Evolutionary conservation across 2,329 filamentous ascomycete genomes (phyloP), one percentile per base, ranked within the genome.

Genomic region (Pseudocercospora vitis): DNA sequence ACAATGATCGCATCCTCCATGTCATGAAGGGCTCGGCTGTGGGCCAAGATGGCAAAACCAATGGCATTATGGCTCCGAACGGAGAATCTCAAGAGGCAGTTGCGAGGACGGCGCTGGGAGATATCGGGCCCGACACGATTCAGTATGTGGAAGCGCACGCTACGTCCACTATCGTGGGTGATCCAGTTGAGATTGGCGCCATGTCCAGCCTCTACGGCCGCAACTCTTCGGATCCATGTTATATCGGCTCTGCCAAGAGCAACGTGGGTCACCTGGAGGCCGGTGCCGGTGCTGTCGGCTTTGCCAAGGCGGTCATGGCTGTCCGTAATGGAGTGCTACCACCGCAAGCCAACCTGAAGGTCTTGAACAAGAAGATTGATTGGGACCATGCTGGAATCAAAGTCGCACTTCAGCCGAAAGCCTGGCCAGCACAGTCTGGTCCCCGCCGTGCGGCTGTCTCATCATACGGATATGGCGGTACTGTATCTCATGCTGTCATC

Each of bases 251-350:
- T 1, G 61, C 65, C n/a, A 73, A 73, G 46, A 50, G 62, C 1
- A 71, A 70, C 45, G 56, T 72, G 8, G 71, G 71, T 6, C 71
- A 73, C 49, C 57, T 57, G 6, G 72, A 74, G 56, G 63, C 65
- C 11, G 31, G 12, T 19, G 19, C 48, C 14, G 37, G 35, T 5
- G 24, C 18, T 18, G 37, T 37, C 5, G 26, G 48, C 19, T 18
- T 46, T n/a, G 42, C 21, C 7, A 46, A 46, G 26, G 14, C 14
- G 11, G 42, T 60, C 4, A 37, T 37, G 33, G 33, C 33, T 16
- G 11, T 37, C 3, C 4, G 12, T 14, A 37, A 37, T 14, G 33
- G 33, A n/a, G 14, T 14, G 3, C 12, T 37, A 7, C 33, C 33
- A 14, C 33, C 33, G 3, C 33, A 37, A 16, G 33, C 33, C 33